Evolutionary conservation across 1,284 basidiomycete species (phyloP).

Genomic region (Tilletia indica): DNA sequence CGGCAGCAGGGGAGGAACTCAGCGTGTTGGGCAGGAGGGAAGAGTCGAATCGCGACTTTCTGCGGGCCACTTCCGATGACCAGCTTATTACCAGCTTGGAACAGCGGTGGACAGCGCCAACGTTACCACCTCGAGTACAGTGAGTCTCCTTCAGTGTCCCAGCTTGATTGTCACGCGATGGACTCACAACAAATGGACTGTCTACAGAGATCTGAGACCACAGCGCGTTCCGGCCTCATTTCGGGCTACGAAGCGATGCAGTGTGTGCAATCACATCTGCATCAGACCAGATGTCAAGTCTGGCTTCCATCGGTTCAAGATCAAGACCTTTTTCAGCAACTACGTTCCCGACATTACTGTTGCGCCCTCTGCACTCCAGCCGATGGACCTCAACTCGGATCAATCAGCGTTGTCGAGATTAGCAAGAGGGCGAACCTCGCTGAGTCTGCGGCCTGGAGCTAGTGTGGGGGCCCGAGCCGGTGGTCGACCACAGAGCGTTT

Average conservation of each 20-base stretch:
- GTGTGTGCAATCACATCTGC: constrained; percentile 87
- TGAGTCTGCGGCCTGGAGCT: not conserved
- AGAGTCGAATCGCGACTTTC: constrained; percentile 69
- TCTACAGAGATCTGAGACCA: constrained; percentile 72
- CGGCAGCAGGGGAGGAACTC: constrained; percentile 11
- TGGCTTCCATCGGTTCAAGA: constrained; percentile 88
- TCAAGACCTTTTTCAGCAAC: constrained; percentile 63
- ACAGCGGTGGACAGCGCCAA: constrained; percentile 73
- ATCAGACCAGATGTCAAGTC: constrained; percentile 98
- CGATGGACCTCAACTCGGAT: constrained; percentile 58
- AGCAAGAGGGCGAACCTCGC: constrained; percentile 22
- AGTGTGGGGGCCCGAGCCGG: not conserved
- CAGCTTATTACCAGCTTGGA: constrained; percentile 71
- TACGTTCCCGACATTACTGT: constrained; percentile 63
- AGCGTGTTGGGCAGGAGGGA: constrained; percentile 60
- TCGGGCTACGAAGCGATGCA: constrained; percentile 92
- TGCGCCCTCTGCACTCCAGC: constrained; percentile 29
- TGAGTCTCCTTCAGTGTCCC: not conserved
- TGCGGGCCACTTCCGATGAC: constrained; percentile 65
- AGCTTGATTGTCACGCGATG: not conserved
- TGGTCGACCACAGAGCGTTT: constrained; percentile 1
- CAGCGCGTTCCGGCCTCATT: constrained; percentile 84
- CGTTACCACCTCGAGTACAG: not conserved
- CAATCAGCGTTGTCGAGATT: constrained; percentile 58
- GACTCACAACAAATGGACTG: constrained; percentile 20